phyloP scores from a whole-genome alignment of 2,329 filamentous ascomycete species.

The Ambrosiella xylebori region DNA sequence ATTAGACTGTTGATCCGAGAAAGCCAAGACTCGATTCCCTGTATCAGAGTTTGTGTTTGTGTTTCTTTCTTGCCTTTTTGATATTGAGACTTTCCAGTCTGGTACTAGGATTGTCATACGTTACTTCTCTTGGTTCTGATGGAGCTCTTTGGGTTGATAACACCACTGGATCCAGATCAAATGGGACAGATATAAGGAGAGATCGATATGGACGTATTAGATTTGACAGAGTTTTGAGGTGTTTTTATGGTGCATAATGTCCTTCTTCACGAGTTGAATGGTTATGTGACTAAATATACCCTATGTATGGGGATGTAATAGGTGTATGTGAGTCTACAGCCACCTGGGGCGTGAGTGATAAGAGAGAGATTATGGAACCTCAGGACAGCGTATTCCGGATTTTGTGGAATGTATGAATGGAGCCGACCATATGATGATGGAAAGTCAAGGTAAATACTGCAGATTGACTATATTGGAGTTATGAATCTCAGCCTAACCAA shows the following conservation, averaged over 20 bases:
- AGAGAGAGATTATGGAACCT: not conserved
- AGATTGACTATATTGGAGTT: too few species aligned
- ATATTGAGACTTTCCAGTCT: not conserved
- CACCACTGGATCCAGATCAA: too few species aligned
- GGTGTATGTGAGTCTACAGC: not conserved
- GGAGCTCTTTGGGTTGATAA: not conserved
- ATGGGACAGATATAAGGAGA: too few species aligned
- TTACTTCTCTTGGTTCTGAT: not conserved
- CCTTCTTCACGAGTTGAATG: too few species aligned
- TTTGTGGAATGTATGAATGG: not conserved
- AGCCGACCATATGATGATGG: too few species aligned
- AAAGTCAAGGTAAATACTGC: too few species aligned
- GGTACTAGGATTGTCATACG: not conserved
- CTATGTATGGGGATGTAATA: not conserved
- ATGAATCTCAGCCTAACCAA: too few species aligned
- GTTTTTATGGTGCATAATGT: too few species aligned
- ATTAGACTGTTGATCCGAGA: conserved; percentile 9
- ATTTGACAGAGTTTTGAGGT: too few species aligned
- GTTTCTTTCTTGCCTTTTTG: not conserved
- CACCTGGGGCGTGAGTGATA: not conserved
- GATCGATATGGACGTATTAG: too few species aligned
- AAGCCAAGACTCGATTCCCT: conserved; percentile 16
- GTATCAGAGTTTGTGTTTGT: conserved; percentile 13
- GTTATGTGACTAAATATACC: not conserved
- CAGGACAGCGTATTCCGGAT: not conserved